These are phyloP conservation scores for Mallotus repandus DNA, from an alignment of 441 rosid genomes.

Conservation along the genomic window DNA sequence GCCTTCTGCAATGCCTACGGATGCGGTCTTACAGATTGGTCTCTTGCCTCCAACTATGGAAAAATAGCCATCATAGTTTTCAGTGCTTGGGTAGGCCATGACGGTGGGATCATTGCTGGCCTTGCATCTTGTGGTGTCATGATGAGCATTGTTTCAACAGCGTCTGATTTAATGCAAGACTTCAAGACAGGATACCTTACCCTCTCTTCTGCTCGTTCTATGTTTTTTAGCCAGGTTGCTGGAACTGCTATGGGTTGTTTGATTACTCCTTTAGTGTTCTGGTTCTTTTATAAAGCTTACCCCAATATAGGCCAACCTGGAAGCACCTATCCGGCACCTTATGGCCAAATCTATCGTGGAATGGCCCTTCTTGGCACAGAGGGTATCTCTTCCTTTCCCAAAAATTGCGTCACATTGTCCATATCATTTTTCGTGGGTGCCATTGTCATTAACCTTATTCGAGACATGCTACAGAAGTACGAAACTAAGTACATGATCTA, in stretches of 20 bases:
- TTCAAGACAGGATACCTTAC: conserved; percentile 93
- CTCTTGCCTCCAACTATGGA: conserved; percentile 90
- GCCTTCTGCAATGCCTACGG: conserved; percentile 99
- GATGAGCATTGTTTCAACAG: conserved; percentile 93
- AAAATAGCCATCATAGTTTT: conserved; percentile 73
- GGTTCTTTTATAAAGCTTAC: conserved; percentile 81
- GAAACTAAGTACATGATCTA: conserved; percentile 36
- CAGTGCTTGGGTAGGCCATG: conserved; percentile 71
- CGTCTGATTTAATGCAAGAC: conserved; percentile 88
- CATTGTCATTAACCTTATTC: conserved; percentile 40
- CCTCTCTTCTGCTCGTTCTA: conserved; percentile 76
- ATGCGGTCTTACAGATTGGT: conserved; percentile 88
- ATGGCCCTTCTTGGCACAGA: conserved; percentile 84
- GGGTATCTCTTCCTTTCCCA: conserved; percentile 67
- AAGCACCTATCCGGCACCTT: conserved; percentile 76
- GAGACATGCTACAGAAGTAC: conserved; percentile 25
- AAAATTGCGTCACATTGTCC: conserved; percentile 54
- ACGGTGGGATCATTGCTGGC: conserved; percentile 80
- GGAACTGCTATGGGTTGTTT: conserved; percentile 83
- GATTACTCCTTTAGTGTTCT: conserved; percentile 66
- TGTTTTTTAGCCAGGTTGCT: conserved; percentile 74
- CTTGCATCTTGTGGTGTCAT: conserved; percentile 85
- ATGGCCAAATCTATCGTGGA: conserved; percentile 60
- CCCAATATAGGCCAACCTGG: conserved; percentile 58
- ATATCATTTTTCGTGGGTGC: conserved; percentile 51